These are phyloP conservation scores for Arabis alpina DNA, from an alignment of 345 rosid genomes.

Conservation along the genomic window DNA sequence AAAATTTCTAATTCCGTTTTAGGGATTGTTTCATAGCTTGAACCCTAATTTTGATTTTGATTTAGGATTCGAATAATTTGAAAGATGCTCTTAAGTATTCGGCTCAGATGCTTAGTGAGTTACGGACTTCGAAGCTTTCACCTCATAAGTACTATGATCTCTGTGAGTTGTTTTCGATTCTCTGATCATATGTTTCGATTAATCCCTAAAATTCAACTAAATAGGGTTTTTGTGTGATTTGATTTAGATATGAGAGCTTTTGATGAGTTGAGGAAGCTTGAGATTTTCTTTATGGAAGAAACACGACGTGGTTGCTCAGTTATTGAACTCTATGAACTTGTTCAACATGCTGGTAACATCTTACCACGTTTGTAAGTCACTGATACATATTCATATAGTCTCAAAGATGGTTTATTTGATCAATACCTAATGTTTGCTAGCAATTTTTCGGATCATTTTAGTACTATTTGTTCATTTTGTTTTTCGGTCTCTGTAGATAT, in stretches of 20 bases:
- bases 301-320: conserved; percentile 90
- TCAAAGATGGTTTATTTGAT: conserved; percentile 16
- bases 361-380: conserved; percentile 87
- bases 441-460: neutral
- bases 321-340: conserved; percentile 94
- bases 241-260: conserved; percentile 89
- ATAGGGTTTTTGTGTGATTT: conserved; percentile 19
- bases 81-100: conserved; percentile 97
- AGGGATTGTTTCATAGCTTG: neutral
- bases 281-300: conserved; percentile 94
- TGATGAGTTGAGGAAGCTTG: conserved; percentile 95
- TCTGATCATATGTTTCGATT: conserved; percentile 7
- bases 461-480: conserved; percentile 9
- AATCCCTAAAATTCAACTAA: conserved; percentile 4
- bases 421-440: neutral
- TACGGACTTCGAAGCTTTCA: conserved; percentile 95
- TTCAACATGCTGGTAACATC: conserved; percentile 98
- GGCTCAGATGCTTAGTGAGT: conserved; percentile 98
- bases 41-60: conserved; percentile 42
- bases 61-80: conserved; percentile 91
- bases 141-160: conserved; percentile 95
- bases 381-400: neutral
- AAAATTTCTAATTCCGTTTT: conserved; percentile 15
- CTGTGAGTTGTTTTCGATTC: conserved; percentile 81
- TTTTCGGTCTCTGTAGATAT: conserved; percentile 57